A percentile compares a stretch with the other conserved stretches of the same genome.
Conservation (phyloP, 257 asterid genomes). For the Gardenia jasminoides region DNA sequence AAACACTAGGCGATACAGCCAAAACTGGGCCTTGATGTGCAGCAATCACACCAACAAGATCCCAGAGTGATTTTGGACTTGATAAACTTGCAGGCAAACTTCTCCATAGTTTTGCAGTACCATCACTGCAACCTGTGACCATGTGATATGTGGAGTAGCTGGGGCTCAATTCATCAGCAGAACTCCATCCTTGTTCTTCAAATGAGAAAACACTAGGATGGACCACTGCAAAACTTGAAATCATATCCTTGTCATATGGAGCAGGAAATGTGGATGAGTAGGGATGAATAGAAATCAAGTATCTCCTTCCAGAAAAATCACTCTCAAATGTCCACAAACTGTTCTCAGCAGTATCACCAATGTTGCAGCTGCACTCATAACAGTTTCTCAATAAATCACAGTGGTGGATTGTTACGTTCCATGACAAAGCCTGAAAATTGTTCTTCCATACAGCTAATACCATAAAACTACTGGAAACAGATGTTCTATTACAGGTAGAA, state of each 20-base stretch:
- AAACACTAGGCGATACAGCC: constrained; percentile 58
- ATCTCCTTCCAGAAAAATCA: constrained; percentile 52
- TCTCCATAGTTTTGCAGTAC: constrained; percentile 82
- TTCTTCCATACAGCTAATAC: constrained; percentile 76
- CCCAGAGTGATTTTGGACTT: constrained; percentile 56
- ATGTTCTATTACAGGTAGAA: constrained; percentile 47
- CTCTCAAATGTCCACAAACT: constrained; percentile 47
- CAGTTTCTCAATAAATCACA: constrained; percentile 40
- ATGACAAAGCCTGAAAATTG: constrained; percentile 68
- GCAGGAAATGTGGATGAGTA: constrained; percentile 69
- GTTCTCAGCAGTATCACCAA: constrained; percentile 29
- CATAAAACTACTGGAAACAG: constrained; percentile 57
- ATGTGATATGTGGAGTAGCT: constrained; percentile 68
- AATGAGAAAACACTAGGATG: constrained; percentile 49
- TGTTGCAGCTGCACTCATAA: constrained; percentile 30
- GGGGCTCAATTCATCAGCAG: constrained; percentile 36
- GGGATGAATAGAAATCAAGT: constrained; percentile 54
- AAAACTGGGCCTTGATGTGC: constrained; percentile 55
- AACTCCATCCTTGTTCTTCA: constrained; percentile 37
- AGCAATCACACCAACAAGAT: constrained; percentile 72
- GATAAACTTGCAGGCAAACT: constrained; percentile 52
- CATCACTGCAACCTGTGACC: constrained; percentile 68
- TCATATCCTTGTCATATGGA: constrained; percentile 47
- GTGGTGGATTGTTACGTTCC: constrained; percentile 69
- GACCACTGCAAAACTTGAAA: constrained; percentile 67